These are phyloP conservation scores for Colletotrichum filicis DNA, from an alignment of 2,329 filamentous ascomycete species.

Conservation along the genomic window DNA sequence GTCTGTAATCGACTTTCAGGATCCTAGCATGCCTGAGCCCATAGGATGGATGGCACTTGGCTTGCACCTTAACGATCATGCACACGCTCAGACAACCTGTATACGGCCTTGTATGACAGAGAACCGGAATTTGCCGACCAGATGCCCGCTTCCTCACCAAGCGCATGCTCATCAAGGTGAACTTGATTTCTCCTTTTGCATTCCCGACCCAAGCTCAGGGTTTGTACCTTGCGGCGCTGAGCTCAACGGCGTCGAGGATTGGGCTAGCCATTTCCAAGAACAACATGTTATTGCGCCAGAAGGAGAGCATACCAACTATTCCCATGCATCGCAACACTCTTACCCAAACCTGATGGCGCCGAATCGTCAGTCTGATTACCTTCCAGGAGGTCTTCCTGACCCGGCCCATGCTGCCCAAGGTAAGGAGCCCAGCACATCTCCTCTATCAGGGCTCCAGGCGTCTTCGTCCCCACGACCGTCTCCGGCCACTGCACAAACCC, in stretches of 20 bases:
- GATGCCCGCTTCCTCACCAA: conserved; percentile 37
- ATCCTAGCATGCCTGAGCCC: background rate
- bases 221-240: conserved; percentile 2
- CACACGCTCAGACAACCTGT: conserved; percentile 37
- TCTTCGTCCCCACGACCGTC: conserved; percentile 6
- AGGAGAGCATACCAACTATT: background rate
- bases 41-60: conserved; percentile 21
- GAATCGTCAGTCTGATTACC: background rate
- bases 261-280: conserved; percentile 11
- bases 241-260: background rate
- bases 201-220: background rate
- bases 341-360: background rate
- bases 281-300: background rate
- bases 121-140: conserved; percentile 25
- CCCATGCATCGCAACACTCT: background rate
- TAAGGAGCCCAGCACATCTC: background rate
- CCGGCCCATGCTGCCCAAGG: background rate
- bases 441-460: background rate
- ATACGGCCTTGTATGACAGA: conserved; percentile 37
- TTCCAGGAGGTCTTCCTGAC: background rate
- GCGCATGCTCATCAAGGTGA: conserved; percentile 31
- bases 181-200: background rate
- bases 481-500: background rate
- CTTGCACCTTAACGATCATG: conserved; percentile 42
- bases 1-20: background rate